Conservation (phyloP, 345 rosid genomes). For the Melastoma malabathricum region DNA sequence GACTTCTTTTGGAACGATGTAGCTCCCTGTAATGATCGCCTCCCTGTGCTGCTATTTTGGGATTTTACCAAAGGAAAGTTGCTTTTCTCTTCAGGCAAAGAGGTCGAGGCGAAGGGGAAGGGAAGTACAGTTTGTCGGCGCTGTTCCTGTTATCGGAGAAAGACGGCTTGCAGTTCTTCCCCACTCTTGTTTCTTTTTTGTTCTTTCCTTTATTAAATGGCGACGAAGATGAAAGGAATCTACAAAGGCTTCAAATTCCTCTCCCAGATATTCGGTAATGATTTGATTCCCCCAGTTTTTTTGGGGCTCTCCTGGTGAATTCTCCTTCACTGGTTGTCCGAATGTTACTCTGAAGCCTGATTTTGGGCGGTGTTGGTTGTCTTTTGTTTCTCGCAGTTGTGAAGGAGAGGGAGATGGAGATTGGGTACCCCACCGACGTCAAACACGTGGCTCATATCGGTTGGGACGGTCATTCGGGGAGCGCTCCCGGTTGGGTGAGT, state of each 20-base stretch:
- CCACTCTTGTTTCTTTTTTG: constrained; percentile 6
- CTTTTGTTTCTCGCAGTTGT: constrained; percentile 24
- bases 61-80: no score
- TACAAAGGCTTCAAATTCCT: constrained; percentile 80
- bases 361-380: constrained; percentile 3
- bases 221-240: constrained; percentile 70
- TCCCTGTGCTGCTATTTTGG: no score
- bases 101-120: no score
- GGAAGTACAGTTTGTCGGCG: no score
- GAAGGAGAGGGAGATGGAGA: constrained; percentile 72
- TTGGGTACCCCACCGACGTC: constrained; percentile 92
- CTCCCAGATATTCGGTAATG: constrained; percentile 68
- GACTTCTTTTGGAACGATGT: no score
- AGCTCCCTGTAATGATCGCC: no score
- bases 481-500: constrained; percentile 75
- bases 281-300: neutral
- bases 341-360: neutral
- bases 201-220: constrained; percentile 25
- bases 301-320: neutral
- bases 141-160: no score
- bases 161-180: no score
- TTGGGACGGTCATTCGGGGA: constrained; percentile 63
- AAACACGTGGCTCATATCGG: constrained; percentile 92
- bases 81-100: no score
- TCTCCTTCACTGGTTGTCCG: neutral